Evolutionary conservation across 106 monocot species (phyloP), one percentile per base, ranked within the genome.

Genomic region (Iris macrosiphon): DNA sequence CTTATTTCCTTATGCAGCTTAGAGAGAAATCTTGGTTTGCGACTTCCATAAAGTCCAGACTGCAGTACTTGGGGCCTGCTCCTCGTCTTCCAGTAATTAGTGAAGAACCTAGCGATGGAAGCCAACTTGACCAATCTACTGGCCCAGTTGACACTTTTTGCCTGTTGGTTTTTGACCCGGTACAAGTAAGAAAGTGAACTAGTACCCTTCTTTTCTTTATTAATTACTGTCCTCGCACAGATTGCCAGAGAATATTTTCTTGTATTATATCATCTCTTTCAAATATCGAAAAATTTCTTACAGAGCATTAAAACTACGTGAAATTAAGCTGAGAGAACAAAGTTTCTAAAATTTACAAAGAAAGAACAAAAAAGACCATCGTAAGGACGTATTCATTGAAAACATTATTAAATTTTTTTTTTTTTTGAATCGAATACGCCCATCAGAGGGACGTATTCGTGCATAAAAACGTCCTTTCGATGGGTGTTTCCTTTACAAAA

Each of bases 11-110:
- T 24, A 20, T 73, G 31, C 73, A 98, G 87, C 83, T 75, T 55
- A 79, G 98, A 64, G 83, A 91, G 67, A 83, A 71, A 65, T 67
- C 91, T 45, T 98, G 98, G 98, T 91, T 87, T 59, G 40, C 75
- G 10, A 78, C 72, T 70, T 91, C 98, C 6, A 25, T 75, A 42
- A 90, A 71, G 68, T 91, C 98, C 42, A 91, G 91, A 75, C 58
- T 63, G 31, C 90, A 98, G 59, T 91, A 83, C 54, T 55, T 87
- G 52, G 83, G 77, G 11, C 79, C 75, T 72, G 42, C 48, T 19
- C 90, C 96, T 57, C 65, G 80, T 54, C 64, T 90, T 73, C 98
- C 98, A 12, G 60, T 59, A 58, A 58, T 75, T 44, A 39, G 40
- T 60, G 74, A 80, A 42, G 78, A 64, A 39, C 31, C 55, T 34